A percentile compares a stretch with the other conserved stretches of the same genome.
These are phyloP conservation scores for Leavenworthia alabamica DNA, from an alignment of 345 rosid genomes.

Conservation along the genomic window DNA sequence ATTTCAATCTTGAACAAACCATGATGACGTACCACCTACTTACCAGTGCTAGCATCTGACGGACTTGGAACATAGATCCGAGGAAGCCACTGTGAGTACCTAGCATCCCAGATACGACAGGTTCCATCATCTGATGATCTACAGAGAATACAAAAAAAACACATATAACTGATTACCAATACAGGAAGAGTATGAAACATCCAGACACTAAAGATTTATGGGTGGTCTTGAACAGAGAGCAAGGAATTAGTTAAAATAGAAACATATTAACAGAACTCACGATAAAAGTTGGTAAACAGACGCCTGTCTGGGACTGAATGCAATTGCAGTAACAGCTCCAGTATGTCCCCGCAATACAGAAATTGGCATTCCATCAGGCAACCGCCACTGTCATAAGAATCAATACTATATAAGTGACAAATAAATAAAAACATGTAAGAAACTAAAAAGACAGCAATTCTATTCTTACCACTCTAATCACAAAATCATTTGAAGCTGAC, in stretches of 20 bases:
- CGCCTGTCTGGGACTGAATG: slow-evolving; percentile 82
- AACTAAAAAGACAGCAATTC: slow-evolving; percentile 13
- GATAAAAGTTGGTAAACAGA: slow-evolving; percentile 85
- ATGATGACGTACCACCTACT: slow-evolving; percentile 21
- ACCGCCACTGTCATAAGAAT: slow-evolving; percentile 72
- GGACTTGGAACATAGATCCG: slow-evolving; percentile 74
- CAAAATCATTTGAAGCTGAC: slow-evolving; percentile 95
- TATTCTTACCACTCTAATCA: slow-evolving; percentile 85
- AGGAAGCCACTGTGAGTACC: slow-evolving; percentile 66
- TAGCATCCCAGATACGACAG: slow-evolving; percentile 98
- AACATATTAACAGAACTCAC: slow-evolving; percentile 48
- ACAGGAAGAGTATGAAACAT: slow-evolving; percentile 20
- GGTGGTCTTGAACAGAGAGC: slow-evolving; percentile 6
- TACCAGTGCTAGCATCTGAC: slow-evolving; percentile 60
- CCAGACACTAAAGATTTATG: slow-evolving; percentile 2
- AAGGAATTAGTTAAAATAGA: slow-evolving; percentile 7
- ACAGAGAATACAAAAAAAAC: slow-evolving; percentile 27
- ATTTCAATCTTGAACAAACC: neutral
- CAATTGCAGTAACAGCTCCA: slow-evolving; percentile 96
- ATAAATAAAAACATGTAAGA: slow-evolving; percentile 9
- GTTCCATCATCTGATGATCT: slow-evolving; percentile 99
- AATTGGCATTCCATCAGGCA: slow-evolving; percentile 94
- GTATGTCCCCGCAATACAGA: slow-evolving; percentile 93
- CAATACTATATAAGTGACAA: slow-evolving; percentile 12
- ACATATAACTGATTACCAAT: slow-evolving; percentile 12